Percentiles rank a stretch among this genome's conserved stretches.
Conservation (phyloP, 805 yeast genomes). For the Starmerella stigmatis region DNA sequence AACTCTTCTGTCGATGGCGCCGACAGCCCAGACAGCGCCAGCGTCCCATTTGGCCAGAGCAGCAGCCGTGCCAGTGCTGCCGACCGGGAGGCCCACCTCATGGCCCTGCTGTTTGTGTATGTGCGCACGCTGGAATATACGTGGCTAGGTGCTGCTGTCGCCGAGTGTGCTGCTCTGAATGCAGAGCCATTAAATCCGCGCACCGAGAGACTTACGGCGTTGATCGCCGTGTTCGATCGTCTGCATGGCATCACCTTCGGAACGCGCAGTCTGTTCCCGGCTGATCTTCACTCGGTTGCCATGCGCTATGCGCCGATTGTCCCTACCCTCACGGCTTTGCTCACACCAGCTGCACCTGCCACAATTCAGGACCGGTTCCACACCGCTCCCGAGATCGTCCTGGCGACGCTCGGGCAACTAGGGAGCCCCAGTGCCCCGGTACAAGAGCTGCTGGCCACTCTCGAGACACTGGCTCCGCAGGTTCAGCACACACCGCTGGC, state of each 20-base stretch:
- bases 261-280: slow-evolving; percentile 15
- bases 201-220: slow-evolving; percentile 19
- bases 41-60: slow-evolving; percentile 13
- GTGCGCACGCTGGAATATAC: slow-evolving; percentile 27
- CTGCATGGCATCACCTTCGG: slow-evolving; percentile 12
- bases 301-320: slow-evolving; percentile 8
- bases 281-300: slow-evolving; percentile 5
- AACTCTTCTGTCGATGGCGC: slow-evolving; percentile 19
- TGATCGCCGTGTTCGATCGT: slow-evolving; percentile 18
- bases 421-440: not conserved
- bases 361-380: slow-evolving; percentile 5
- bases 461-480: slow-evolving; percentile 8
- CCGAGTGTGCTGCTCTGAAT: slow-evolving; percentile 19
- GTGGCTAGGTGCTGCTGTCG: slow-evolving; percentile 34
- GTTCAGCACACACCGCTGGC: slow-evolving; percentile 16
- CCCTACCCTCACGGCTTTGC: slow-evolving; percentile 6
- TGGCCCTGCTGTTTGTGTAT: slow-evolving; percentile 30
- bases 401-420: slow-evolving; percentile 9
- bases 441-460: slow-evolving; percentile 3
- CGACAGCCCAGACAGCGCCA: not conserved
- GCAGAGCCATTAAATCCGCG: slow-evolving; percentile 6
- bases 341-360: not conserved
- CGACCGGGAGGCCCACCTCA: slow-evolving; percentile 27
- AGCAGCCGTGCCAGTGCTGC: slow-evolving; percentile 13
- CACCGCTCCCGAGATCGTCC: slow-evolving; percentile 10